Evolutionary conservation across 257 asterid genomes (phyloP).

Genomic region (Scutellaria galericulata): DNA sequence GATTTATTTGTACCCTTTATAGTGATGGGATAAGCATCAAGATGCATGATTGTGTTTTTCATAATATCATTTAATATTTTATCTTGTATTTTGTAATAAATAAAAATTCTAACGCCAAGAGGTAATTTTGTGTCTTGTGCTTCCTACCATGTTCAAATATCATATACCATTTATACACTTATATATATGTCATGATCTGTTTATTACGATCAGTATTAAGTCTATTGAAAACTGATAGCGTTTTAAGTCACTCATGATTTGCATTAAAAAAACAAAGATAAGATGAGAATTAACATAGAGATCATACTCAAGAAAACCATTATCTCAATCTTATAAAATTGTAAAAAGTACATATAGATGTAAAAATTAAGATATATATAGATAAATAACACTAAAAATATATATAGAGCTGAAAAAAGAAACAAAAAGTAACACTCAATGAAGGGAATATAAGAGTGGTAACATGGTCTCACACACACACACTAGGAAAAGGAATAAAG

Average conservation of each 20-base stretch:
- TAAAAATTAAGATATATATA: neutral
- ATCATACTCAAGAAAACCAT: neutral
- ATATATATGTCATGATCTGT: too few species aligned
- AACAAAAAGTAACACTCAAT: slow-evolving; percentile 44
- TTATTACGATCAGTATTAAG: too few species aligned
- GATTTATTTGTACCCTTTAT: neutral
- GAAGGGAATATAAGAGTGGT: slow-evolving; percentile 31
- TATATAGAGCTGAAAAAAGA: slow-evolving; percentile 30
- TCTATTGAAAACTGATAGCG: too few species aligned
- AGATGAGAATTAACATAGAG: too few species aligned
- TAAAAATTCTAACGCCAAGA: too few species aligned
- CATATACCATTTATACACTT: too few species aligned
- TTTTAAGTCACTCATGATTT: neutral
- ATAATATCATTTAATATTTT: neutral
- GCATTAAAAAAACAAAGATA: neutral
- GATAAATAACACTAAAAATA: neutral
- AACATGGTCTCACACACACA: slow-evolving; percentile 37
- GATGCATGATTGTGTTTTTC: slow-evolving; percentile 3
- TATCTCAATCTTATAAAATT: neutral
- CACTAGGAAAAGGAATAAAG: slow-evolving; percentile 40
- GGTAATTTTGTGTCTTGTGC: too few species aligned
- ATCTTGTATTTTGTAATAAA: neutral
- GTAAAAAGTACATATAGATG: too few species aligned
- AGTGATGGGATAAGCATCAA: slow-evolving; percentile 3
- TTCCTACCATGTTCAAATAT: too few species aligned